Conservation (phyloP, 2,329 filamentous ascomycete genomes). For the Grosmannia huntii region DNA sequence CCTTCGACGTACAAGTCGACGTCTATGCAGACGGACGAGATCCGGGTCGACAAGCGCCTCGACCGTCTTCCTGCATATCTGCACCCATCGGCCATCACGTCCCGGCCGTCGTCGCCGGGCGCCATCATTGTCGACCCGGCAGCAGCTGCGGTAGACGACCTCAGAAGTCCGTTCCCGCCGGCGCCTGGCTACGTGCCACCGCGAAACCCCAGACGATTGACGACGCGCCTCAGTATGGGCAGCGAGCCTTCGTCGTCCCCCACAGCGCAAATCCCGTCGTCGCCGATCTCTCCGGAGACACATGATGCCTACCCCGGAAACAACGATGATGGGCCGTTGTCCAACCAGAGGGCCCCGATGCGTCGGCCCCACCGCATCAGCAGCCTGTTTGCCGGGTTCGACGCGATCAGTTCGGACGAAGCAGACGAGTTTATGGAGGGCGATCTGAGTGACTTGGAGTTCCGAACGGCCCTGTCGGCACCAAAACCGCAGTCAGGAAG, state of each 20-base stretch:
- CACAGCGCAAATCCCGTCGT: conserved; percentile 2
- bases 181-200: conserved; percentile 42
- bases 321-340: conserved; percentile 67
- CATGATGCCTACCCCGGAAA: conserved; percentile 63
- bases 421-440: conserved; percentile 47
- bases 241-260: conserved; percentile 39
- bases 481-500: conserved; percentile 37
- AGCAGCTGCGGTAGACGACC: conserved; percentile 21
- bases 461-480: conserved; percentile 50
- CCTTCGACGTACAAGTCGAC: conserved; percentile 39
- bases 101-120: conserved; percentile 43
- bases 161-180: conserved; percentile 33
- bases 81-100: conserved; percentile 62
- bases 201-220: conserved; percentile 45
- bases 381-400: conserved; percentile 79
- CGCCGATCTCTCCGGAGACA: conserved; percentile 24
- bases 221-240: conserved; percentile 29
- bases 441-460: conserved; percentile 55
- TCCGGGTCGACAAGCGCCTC: conserved; percentile 67
- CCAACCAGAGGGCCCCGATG: conserved; percentile 44
- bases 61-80: conserved; percentile 65
- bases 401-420: conserved; percentile 56
- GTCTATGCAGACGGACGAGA: conserved; percentile 75
- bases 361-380: conserved; percentile 63
- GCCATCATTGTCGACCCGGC: conserved; percentile 13